A percentile compares a stretch with the other conserved stretches of the same genome.
Conservation (phyloP, 1,284 basidiomycete species). For the Cryptococcus jaspeensis region DNA sequence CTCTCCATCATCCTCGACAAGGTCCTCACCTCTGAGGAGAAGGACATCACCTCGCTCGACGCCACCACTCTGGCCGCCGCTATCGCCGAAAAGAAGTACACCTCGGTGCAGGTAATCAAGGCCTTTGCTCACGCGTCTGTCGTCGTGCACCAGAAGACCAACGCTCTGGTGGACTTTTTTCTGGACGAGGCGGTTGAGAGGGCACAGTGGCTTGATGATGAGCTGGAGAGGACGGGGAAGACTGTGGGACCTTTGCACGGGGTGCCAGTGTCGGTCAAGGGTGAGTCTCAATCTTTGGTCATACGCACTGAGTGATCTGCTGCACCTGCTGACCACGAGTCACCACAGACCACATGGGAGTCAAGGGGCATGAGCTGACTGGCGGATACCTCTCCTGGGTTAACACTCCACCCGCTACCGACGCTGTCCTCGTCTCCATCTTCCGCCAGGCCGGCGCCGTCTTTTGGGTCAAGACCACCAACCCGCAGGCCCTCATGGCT, state of each 20-base stretch:
- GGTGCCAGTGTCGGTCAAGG: conserved; percentile 64
- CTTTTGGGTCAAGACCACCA: conserved; percentile 27
- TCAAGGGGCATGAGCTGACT: conserved; percentile 21
- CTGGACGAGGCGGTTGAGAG: conserved; percentile 60
- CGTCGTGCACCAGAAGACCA: conserved; percentile 56
- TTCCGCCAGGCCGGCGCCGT: conserved; percentile 28
- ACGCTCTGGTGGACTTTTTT: conserved; percentile 70
- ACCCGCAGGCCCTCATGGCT: conserved; percentile 37
- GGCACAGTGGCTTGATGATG: conserved; percentile 61
- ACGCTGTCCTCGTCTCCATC: conserved; percentile 14
- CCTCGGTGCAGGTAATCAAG: conserved; percentile 30
- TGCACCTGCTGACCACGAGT: too few relatives aligned
- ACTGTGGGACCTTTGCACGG: conserved; percentile 63
- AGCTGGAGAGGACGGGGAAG: conserved; percentile 56
- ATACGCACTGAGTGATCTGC: not conserved
- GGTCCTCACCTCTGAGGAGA: conserved; percentile 24
- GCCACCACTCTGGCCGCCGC: conserved; percentile 38
- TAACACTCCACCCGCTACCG: not conserved
- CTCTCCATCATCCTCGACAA: too few relatives aligned
- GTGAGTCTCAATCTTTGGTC: conserved; percentile 64
- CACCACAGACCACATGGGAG: conserved; percentile 33
- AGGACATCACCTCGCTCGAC: conserved; percentile 36
- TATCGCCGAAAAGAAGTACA: conserved; percentile 31
- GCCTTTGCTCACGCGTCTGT: conserved; percentile 31
- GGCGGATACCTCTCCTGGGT: conserved; percentile 1